Base-by-base conservation (phyloP, 108 stramenopile genomes). In the Tribonema minus region DNA sequence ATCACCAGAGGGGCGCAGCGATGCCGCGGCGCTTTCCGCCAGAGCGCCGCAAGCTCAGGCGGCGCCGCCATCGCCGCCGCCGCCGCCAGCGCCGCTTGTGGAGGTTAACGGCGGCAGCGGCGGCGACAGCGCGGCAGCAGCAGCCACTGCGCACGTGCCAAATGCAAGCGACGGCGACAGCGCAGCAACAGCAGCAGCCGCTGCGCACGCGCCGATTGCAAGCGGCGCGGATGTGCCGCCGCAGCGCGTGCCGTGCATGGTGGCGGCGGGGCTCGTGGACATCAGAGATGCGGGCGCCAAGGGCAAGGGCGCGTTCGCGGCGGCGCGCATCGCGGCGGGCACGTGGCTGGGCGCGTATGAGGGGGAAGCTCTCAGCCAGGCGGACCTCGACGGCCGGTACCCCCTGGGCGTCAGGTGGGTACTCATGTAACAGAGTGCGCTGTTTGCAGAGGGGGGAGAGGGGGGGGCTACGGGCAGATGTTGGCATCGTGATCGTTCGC, bases 351-450 rank as follows among this genome's bases (percentile, higher is more conserved):
- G 32, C 1, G 58, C 60, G 23, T 71, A 71, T 20, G 31, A 54
- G 20, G 70, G 70, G 59, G 70, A 71, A 3, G 30, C 23, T 6
- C 20, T 71, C n/a, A 36, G 58, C 9, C 3, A 25, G 36, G 29
- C 33, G 20, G 46, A 71, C 4, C 70, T 71, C 59, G 70, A 71
- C 70, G 58, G 28, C 29, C 15, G 70, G 30, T 71, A 71, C 26
- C 70, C 70, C 37, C n/a, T n/a, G n/a, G n/a, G n/a, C n/a, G n/a
- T n/a, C n/a, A n/a, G n/a, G n/a, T n/a, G n/a, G n/a, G n/a, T n/a
- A n/a, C n/a, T n/a, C n/a, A n/a, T n/a, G n/a, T n/a, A n/a, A n/a
- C n/a, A n/a, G n/a, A n/a, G n/a, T n/a, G n/a, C n/a, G n/a, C n/a
- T n/a, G n/a, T n/a, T n/a, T n/a, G n/a, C n/a, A n/a, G n/a, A n/a